Evolutionary conservation across 306 rosid genomes (phyloP).

Genomic region (Cucumis melo): DNA sequence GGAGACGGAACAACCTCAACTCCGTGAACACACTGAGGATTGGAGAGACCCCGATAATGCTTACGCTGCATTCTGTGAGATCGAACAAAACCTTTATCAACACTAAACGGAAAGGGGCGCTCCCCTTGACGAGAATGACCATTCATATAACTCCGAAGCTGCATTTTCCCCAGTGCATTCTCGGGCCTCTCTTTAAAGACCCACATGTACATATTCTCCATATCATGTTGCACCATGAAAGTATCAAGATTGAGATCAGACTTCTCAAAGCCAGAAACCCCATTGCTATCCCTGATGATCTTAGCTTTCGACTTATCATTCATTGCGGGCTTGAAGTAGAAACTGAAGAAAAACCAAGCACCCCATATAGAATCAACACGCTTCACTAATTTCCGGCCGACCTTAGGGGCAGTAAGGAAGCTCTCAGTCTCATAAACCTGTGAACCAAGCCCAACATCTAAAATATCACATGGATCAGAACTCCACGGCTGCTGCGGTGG

Average conservation of each 20-base stretch:
- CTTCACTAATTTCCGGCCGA: constrained; percentile 26
- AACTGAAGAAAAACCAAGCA: constrained; percentile 93
- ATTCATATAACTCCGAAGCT: constrained; percentile 95
- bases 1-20: constrained; percentile 61
- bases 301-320: constrained; percentile 70
- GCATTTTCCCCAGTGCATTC: constrained; percentile 94
- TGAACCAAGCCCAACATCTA: constrained; percentile 72
- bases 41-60: constrained; percentile 85
- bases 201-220: constrained; percentile 99
- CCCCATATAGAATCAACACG: constrained; percentile 89
- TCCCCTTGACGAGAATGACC: constrained; percentile 99
- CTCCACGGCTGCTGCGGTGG: constrained; percentile 54
- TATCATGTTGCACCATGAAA: constrained; percentile 93
- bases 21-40: constrained; percentile 93
- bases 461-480: constrained; percentile 53
- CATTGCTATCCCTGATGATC: constrained; percentile 53
- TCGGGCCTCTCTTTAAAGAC: constrained; percentile 92
- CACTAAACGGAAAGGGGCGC: constrained; percentile 73
- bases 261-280: constrained; percentile 61
- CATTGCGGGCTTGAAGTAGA: constrained; percentile 73
- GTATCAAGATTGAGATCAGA: constrained; percentile 81
- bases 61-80: constrained; percentile 96
- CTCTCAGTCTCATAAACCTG: constrained; percentile 70
- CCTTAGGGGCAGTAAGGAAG: constrained; percentile 48
- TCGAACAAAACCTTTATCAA: constrained; percentile 71